A percentile compares a stretch with the other conserved stretches of the same genome.
Evolutionary conservation across 1,284 basidiomycete genomes (phyloP).

Genomic region (Leccinum griseonigrum): DNA sequence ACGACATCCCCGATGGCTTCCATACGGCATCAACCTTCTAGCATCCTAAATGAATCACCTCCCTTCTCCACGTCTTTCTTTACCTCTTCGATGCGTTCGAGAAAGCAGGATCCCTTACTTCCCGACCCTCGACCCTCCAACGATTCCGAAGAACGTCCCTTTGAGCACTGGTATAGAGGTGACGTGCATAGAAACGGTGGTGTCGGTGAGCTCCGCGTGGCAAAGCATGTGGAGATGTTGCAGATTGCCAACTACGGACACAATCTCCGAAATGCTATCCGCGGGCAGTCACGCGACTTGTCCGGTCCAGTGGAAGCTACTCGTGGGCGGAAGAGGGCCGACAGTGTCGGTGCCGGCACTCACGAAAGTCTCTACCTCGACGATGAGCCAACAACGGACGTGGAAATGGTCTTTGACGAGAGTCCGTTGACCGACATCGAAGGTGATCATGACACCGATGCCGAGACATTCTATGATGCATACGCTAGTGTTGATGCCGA

Average conservation of each 20-base stretch:
- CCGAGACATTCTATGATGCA: slow-evolving; percentile 29
- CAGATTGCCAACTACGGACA: slow-evolving; percentile 81
- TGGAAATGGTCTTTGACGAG: slow-evolving; percentile 64
- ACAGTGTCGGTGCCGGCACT: slow-evolving; percentile 49
- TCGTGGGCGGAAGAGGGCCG: slow-evolving; percentile 50
- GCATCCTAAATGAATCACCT: slow-evolving; percentile 49
- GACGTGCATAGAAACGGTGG: slow-evolving; percentile 77
- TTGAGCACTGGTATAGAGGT: slow-evolving; percentile 81
- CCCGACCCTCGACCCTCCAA: slow-evolving; percentile 49
- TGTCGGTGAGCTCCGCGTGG: slow-evolving; percentile 73
- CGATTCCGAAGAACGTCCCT: slow-evolving; percentile 77
- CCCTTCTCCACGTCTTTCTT: slow-evolving; percentile 42
- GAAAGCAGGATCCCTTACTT: slow-evolving; percentile 21
- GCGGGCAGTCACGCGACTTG: slow-evolving; percentile 22
- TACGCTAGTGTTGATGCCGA: slow-evolving; percentile 17
- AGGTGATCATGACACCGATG: slow-evolving; percentile 36
- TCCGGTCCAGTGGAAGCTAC: slow-evolving; percentile 26
- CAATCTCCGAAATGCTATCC: slow-evolving; percentile 27
- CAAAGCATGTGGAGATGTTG: slow-evolving; percentile 70
- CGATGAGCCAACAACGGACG: slow-evolving; percentile 45
- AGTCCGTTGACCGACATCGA: slow-evolving; percentile 67
- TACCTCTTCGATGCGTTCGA: slow-evolving; percentile 32
- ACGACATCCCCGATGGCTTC: slow-evolving; percentile 18
- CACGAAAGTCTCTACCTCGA: slow-evolving; percentile 68
- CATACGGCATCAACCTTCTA: slow-evolving; percentile 27